Percentiles rank a stretch among this genome's conserved stretches.
phyloP scores from a whole-genome alignment of 129 eudicot genomes.

The Ambrosia artemisiifolia region DNA sequence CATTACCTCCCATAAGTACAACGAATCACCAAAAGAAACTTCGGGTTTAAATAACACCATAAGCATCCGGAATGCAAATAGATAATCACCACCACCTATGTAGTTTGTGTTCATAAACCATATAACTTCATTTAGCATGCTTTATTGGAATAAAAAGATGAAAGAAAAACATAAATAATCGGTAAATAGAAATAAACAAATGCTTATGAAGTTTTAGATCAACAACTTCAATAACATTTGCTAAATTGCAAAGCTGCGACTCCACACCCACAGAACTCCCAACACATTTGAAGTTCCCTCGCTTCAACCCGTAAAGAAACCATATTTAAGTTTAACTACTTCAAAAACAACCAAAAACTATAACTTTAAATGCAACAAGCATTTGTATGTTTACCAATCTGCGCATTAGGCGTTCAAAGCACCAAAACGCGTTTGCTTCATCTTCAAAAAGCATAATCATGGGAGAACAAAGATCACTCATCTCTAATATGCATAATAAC shows the following conservation, averaged over 20 bases:
- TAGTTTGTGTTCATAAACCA: slow-evolving; percentile 43
- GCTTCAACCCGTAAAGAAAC: slow-evolving; percentile 41
- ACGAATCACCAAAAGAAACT: slow-evolving; percentile 88
- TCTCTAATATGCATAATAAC: slow-evolving; percentile 48
- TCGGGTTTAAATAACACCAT: slow-evolving; percentile 96
- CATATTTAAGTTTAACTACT: slow-evolving; percentile 4
- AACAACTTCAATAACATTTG: slow-evolving; percentile 71
- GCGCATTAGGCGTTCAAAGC: slow-evolving; percentile 96
- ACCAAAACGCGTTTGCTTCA: slow-evolving; percentile 98
- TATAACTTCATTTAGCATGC: slow-evolving; percentile 3
- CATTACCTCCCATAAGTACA: slow-evolving; percentile 94
- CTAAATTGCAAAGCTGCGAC: slow-evolving; percentile 61
- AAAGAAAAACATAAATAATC: not conserved
- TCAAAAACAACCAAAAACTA: not conserved
- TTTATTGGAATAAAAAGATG: not conserved
- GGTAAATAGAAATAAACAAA: slow-evolving; percentile 40
- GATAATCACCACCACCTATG: slow-evolving; percentile 93
- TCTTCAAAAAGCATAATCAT: slow-evolving; percentile 91
- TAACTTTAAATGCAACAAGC: slow-evolving; percentile 7
- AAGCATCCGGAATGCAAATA: slow-evolving; percentile 96
- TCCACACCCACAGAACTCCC: slow-evolving; percentile 75
- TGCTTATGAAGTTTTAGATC: slow-evolving; percentile 85
- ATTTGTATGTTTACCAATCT: slow-evolving; percentile 56
- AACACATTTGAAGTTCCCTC: slow-evolving; percentile 74
- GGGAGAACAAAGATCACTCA: slow-evolving; percentile 99